Conservation (phyloP, 768 basidiomycete species). For the Boletus reticulatus region DNA sequence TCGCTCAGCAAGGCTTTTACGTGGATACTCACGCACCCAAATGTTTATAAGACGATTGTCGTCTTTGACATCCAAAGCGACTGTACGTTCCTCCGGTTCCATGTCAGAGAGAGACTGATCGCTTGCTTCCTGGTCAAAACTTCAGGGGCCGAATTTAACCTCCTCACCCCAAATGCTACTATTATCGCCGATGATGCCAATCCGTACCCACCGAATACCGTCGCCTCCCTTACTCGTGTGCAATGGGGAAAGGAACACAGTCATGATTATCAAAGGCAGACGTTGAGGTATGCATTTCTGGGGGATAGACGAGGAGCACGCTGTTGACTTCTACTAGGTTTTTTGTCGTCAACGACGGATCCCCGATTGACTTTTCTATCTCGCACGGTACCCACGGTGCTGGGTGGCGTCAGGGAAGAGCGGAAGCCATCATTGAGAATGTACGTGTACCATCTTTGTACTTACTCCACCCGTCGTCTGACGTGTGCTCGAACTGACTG, state of each 20-base stretch:
- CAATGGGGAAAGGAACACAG: conserved; percentile 1
- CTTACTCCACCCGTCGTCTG: too few species aligned
- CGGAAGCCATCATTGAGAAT: conserved; percentile 1
- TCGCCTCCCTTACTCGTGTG: neutral
- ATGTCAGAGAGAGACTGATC: too few species aligned
- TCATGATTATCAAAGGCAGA: neutral
- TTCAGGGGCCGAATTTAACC: conserved; percentile 6
- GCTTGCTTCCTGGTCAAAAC: too few species aligned
- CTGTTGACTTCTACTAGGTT: neutral
- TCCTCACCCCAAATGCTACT: neutral
- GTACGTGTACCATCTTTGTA: neutral
- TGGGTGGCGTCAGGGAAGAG: neutral
- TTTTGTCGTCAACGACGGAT: conserved; percentile 3
- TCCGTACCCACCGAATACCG: neutral
- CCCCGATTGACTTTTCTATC: conserved; percentile 1
- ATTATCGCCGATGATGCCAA: neutral
- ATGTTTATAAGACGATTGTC: neutral
- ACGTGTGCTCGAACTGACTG: neutral
- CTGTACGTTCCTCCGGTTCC: neutral
- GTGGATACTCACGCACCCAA: conserved; percentile 2
- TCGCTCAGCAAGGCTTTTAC: neutral
- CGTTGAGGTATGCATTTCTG: neutral
- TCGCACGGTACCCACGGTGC: neutral
- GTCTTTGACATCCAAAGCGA: conserved; percentile 7
- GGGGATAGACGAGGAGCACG: neutral